These are phyloP conservation scores for Guyanaporus albipodus DNA, from an alignment of 768 basidiomycete species.

Conservation along the genomic window DNA sequence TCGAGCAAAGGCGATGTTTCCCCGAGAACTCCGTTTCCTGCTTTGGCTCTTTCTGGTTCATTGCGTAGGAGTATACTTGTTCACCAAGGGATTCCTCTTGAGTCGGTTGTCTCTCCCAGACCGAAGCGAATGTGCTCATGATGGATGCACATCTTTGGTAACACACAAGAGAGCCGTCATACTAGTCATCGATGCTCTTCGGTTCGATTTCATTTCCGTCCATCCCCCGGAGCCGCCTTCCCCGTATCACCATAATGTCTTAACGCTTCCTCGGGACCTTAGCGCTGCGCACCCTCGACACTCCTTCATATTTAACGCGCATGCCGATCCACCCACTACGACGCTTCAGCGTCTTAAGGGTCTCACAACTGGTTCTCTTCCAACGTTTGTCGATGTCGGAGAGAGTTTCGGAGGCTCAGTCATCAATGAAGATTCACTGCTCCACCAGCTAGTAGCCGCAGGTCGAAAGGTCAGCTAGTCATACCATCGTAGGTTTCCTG, in stretches of 20 bases:
- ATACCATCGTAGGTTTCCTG: neutral
- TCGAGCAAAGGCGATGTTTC: slow-evolving; percentile 18
- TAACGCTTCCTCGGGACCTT: slow-evolving; percentile 75
- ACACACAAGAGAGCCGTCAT: slow-evolving; percentile 80
- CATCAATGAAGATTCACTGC: slow-evolving; percentile 83
- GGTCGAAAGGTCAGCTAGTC: slow-evolving; percentile 51
- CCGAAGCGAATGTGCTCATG: slow-evolving; percentile 50
- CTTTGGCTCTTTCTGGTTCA: slow-evolving; percentile 67
- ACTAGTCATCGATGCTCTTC: slow-evolving; percentile 87
- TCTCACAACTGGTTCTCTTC: slow-evolving; percentile 89
- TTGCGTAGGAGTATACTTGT: slow-evolving; percentile 77
- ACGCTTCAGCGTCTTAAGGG: slow-evolving; percentile 95
- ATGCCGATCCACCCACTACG: slow-evolving; percentile 92
- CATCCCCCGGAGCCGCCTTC: slow-evolving; percentile 54
- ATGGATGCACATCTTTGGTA: slow-evolving; percentile 36
- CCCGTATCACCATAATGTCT: slow-evolving; percentile 73
- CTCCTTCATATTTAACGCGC: slow-evolving; percentile 85
- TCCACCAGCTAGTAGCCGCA: slow-evolving; percentile 62
- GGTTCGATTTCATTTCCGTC: slow-evolving; percentile 89
- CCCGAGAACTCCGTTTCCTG: slow-evolving; percentile 31
- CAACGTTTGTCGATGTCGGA: slow-evolving; percentile 94
- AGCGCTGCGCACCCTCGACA: slow-evolving; percentile 57
- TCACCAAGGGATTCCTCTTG: slow-evolving; percentile 89
- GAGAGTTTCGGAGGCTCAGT: slow-evolving; percentile 86
- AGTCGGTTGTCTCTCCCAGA: slow-evolving; percentile 47